Evolutionary conservation across 306 rosid species (phyloP), one percentile per base, ranked within the genome.

Genomic region (Medicago lupulina): DNA sequence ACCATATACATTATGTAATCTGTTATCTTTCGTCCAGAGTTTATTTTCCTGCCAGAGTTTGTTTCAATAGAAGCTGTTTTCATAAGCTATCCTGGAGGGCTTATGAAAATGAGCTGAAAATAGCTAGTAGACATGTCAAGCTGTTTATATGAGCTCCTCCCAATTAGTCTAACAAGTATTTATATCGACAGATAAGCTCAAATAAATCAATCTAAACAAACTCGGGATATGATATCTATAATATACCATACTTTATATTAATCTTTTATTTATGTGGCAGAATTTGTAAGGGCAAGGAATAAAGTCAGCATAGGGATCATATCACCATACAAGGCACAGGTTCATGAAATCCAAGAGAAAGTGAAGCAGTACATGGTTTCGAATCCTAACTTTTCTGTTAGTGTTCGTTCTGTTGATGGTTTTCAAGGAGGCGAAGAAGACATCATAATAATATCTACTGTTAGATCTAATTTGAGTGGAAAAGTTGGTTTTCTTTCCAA

Each of bases 361-460:
- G 46, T 90, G n/a, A 71, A 73, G 83, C 39, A 50, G 38, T 83
- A 80, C 67, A 51, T 15, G 8, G 50, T 21, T 67, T 73, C 57
- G 6, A 50, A 73, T 47, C 8, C 73, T 5, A 34, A 65, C 15
- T 90, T 88, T 75, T 77, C 75, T 25, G 78, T 86, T 17, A 86
- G 73, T 63, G 89, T 88, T 57, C 89, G 88, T 14, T 79, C 91
- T n/a, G 84, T 90, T n/a, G 96, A 88, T 81, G 92, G 91, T 1
- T 88, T 90, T 85, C 96, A 90, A 90, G 96, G 92, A 7, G 89
- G 91, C 13, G 92, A 90, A 58, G 87, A 90, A 59, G 96, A 90
- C 49, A 84, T 90, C 4, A 90, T 88, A 9, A 68, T 80, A 25
- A 67, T 68, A 14, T 87, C 86, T 1, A 81, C 89, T 7, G 91